Conservation (phyloP, 306 rosid species). For the Crotalaria pallida region DNA sequence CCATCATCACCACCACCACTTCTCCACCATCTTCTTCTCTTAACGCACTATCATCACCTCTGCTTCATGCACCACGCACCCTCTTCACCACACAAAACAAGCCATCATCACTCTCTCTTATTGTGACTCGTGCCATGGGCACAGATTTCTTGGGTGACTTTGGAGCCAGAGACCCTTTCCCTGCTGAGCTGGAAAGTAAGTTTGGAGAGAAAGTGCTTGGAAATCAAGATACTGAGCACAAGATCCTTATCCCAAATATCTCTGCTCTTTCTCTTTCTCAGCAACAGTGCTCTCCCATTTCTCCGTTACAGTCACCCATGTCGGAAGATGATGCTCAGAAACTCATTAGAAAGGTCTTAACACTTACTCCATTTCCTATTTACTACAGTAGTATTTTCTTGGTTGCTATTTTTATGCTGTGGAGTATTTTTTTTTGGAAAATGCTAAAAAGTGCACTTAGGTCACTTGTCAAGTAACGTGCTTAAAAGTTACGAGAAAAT, state of each 20-base stretch:
- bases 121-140: conserved; percentile 18
- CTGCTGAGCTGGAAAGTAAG: conserved; percentile 69
- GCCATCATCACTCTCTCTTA: not conserved
- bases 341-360: conserved; percentile 57
- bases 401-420: not conserved
- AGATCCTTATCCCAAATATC: conserved; percentile 73
- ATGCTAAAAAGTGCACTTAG: no score
- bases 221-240: conserved; percentile 54
- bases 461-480: no score
- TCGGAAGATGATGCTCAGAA: conserved; percentile 46
- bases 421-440: no score
- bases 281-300: conserved; percentile 45
- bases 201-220: conserved; percentile 84
- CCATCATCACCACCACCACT: not conserved
- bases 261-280: conserved; percentile 65
- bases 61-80: not conserved
- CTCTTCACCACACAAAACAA: not conserved
- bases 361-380: not conserved
- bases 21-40: not conserved
- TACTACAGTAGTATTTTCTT: not conserved
- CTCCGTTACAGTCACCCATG: conserved; percentile 53
- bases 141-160: conserved; percentile 56
- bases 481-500: no score
- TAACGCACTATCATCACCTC: not conserved
- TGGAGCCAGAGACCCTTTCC: conserved; percentile 90